Percentiles rank a stretch among this genome's conserved stretches.
These are phyloP conservation scores for Pyrus bretschneideri DNA, from an alignment of 306 rosid species.

Conservation along the genomic window DNA sequence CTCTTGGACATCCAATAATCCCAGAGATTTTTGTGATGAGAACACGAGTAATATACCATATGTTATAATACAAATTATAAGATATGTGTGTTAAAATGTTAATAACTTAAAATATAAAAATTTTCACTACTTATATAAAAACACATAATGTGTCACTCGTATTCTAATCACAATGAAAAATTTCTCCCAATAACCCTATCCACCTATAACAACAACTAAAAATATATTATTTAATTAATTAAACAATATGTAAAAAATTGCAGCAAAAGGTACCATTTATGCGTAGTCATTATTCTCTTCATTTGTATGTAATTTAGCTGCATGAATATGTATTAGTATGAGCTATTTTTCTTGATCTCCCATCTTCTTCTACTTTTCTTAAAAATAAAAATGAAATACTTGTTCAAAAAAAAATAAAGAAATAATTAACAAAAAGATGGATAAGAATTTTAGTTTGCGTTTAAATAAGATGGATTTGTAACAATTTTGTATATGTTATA, in stretches of 20 bases:
- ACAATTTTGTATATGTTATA: too few species aligned
- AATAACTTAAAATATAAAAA: too few species aligned
- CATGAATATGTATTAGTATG: background rate
- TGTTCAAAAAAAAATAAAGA: too few species aligned
- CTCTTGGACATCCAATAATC: background rate
- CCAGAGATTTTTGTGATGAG: too few species aligned
- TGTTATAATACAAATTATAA: too few species aligned
- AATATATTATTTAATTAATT: background rate
- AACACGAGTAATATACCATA: rapidly evolving
- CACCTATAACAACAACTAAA: background rate
- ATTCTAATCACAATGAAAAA: too few species aligned
- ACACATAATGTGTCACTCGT: too few species aligned
- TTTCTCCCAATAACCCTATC: background rate
- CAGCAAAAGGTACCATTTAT: background rate
- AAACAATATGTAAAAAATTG: too few species aligned
- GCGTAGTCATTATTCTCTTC: background rate
- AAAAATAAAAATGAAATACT: too few species aligned
- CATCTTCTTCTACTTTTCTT: background rate
- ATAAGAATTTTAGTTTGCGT: background rate
- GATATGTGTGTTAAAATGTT: too few species aligned
- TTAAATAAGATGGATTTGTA: background rate
- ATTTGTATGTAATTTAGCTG: background rate
- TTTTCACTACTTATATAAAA: too few species aligned
- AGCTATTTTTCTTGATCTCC: background rate
- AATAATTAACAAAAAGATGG: background rate